These are phyloP conservation scores for Terfezia claveryi DNA, from an alignment of 495 filamentous ascomycete species.

Conservation along the genomic window DNA sequence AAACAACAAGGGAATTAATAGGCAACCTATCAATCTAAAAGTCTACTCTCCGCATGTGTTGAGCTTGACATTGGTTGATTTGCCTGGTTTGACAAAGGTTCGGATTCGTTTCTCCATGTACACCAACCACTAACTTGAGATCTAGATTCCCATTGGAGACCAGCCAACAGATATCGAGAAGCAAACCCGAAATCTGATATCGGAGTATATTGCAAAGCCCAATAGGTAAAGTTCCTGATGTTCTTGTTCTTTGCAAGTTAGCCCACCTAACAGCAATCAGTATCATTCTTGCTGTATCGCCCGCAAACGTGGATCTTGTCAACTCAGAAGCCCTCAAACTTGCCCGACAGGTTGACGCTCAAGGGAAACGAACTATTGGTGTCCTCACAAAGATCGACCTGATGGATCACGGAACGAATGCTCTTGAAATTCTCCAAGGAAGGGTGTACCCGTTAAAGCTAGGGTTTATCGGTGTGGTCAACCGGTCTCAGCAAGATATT, in stretches of 20 bases:
- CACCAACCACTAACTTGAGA: not conserved
- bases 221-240: slow-evolving; percentile 36
- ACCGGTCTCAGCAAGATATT: slow-evolving; percentile 95
- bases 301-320: slow-evolving; percentile 93
- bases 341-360: slow-evolving; percentile 85
- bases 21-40: slow-evolving; percentile 93
- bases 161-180: slow-evolving; percentile 98
- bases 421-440: slow-evolving; percentile 85
- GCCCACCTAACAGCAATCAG: not conserved
- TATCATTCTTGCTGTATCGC: slow-evolving; percentile 89
- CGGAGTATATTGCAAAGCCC: slow-evolving; percentile 96
- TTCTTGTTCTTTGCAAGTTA: not conserved
- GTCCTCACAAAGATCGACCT: slow-evolving; percentile 94
- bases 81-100: slow-evolving; percentile 92
- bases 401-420: slow-evolving; percentile 98
- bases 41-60: slow-evolving; percentile 96
- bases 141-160: slow-evolving; percentile 79
- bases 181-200: slow-evolving; percentile 87
- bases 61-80: slow-evolving; percentile 85
- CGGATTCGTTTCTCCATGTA: slow-evolving; percentile 2
- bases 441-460: slow-evolving; percentile 93
- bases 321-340: slow-evolving; percentile 97
- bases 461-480: slow-evolving; percentile 95
- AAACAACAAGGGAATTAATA: slow-evolving; percentile 95
- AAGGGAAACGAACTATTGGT: slow-evolving; percentile 85